Evolutionary conservation across 768 basidiomycete species (phyloP).

Genomic region (Candolleomyces eurysporus): DNA sequence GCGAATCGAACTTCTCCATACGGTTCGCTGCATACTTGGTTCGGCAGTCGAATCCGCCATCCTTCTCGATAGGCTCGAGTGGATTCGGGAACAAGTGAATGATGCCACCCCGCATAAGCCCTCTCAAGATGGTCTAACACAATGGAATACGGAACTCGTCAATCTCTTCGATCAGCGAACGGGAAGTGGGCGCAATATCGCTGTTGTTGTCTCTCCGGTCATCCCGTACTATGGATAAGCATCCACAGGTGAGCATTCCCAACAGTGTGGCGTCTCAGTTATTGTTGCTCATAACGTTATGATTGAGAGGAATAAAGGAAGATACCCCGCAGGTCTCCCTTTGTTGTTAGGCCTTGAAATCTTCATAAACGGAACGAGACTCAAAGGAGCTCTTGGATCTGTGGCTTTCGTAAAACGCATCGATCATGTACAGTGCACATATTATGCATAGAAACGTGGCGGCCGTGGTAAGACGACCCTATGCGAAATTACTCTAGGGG

Average conservation of each 20-base stretch:
- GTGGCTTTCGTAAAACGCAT: too few relatives aligned
- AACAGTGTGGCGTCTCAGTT: not conserved
- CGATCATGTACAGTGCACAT: too few relatives aligned
- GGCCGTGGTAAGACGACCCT: too few relatives aligned
- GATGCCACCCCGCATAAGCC: not conserved
- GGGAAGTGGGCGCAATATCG: conserved; percentile 73
- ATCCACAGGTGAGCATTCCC: not conserved
- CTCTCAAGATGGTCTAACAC: not conserved
- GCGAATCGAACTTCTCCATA: conserved; percentile 57
- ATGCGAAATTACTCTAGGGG: too few relatives aligned
- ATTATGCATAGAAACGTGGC: too few relatives aligned
- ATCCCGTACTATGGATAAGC: conserved; percentile 5
- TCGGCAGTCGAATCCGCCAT: conserved; percentile 67
- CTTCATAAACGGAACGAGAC: too few relatives aligned
- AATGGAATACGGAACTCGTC: conserved; percentile 38
- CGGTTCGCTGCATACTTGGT: conserved; percentile 60
- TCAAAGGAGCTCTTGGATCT: too few relatives aligned
- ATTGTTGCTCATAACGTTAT: not conserved
- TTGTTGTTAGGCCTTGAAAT: too few relatives aligned
- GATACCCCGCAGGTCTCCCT: too few relatives aligned
- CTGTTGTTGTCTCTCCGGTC: conserved; percentile 48
- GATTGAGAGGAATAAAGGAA: not conserved
- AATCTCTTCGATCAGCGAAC: conserved; percentile 73
- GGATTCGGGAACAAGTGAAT: conserved; percentile 47
- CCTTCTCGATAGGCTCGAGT: conserved; percentile 57